Evolutionary conservation across 2,329 filamentous ascomycete species (phyloP), one percentile per base, ranked within the genome.

Genomic region (Metarhizium rileyi): DNA sequence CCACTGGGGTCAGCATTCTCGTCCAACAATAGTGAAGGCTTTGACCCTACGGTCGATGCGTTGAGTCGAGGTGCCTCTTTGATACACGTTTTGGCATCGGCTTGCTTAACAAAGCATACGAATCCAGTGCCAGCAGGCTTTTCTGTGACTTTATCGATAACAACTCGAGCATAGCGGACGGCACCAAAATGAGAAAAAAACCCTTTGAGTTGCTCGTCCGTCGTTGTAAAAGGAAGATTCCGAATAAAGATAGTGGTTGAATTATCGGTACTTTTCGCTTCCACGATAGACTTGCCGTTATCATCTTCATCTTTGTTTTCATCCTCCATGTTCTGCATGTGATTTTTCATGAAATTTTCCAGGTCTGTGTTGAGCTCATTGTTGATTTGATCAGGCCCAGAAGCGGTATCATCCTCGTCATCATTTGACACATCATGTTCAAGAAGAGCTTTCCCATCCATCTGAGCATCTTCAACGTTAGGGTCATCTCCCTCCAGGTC

Each of bases 91-190:
- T 84, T 81, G 56, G 84, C 87, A 61, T 95, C 88, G 20, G 85
- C 80, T 35, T 75, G 70, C 46, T 85, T 83, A 68, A 84, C 84
- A 70, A 98, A 98, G 70, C 89, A 95, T 27, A 97, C 91, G 61
- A 98, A 98, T 4, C 86, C 93, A 28, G 91, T 97, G 25, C 93
- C 93, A 44, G 87, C 88, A 2, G 93, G 88, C 47, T 88, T 84
- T 57, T 90, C 90, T 0, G 89, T 95, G 23, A 82, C 80, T 44
- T 77, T 84, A 63, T 98, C 91, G 63, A 94, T 79, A 35, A 98
- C 94, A 9, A 96, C 84, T 56, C 94, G 80, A 5, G 91, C 93
- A 64, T 97, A 98, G 35, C 90, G 81, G 36, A 96, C 74, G n/a
- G 77, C 78, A 25, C 93, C 94, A 60, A 98, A 97, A 59, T 84